Conservation (phyloP, 805 yeast genomes). For the Nakazawaea laoshanensis region DNA sequence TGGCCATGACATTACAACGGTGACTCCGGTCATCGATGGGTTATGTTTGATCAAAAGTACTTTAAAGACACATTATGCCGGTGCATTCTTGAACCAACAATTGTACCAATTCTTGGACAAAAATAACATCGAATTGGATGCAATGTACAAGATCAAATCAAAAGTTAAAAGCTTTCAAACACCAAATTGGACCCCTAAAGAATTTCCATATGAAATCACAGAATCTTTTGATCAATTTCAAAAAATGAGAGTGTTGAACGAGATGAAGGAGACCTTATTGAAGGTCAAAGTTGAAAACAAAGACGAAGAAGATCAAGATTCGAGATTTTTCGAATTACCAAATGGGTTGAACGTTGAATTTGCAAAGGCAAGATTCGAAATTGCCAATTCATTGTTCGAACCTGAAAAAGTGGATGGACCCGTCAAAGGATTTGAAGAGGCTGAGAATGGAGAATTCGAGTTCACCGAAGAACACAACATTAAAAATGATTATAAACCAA, state of each 20-base stretch:
- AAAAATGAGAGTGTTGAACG: slow-evolving; percentile 47
- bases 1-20: slow-evolving; percentile 72
- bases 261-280: slow-evolving; percentile 66
- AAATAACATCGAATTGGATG: slow-evolving; percentile 26
- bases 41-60: slow-evolving; percentile 64
- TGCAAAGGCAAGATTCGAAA: slow-evolving; percentile 47
- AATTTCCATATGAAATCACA: slow-evolving; percentile 29
- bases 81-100: slow-evolving; percentile 54
- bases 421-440: slow-evolving; percentile 23
- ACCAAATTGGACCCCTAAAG: slow-evolving; percentile 19
- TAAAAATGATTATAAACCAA: slow-evolving; percentile 11
- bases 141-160: slow-evolving; percentile 42
- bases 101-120: slow-evolving; percentile 30
- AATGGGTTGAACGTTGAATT: slow-evolving; percentile 63
- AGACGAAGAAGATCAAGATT: slow-evolving; percentile 21
- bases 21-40: slow-evolving; percentile 80
- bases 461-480: slow-evolving; percentile 11
- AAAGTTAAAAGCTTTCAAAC: slow-evolving; percentile 14
- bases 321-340: slow-evolving; percentile 63
- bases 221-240: slow-evolving; percentile 49
- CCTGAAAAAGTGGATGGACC: slow-evolving; percentile 37
- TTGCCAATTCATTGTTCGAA: slow-evolving; percentile 68
- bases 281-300: slow-evolving; percentile 26
- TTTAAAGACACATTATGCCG: slow-evolving; percentile 66
- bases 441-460: slow-evolving; percentile 47